Conservation (phyloP, 176 grass and related monocot genomes). For the Eremochloa ophiuroides region DNA sequence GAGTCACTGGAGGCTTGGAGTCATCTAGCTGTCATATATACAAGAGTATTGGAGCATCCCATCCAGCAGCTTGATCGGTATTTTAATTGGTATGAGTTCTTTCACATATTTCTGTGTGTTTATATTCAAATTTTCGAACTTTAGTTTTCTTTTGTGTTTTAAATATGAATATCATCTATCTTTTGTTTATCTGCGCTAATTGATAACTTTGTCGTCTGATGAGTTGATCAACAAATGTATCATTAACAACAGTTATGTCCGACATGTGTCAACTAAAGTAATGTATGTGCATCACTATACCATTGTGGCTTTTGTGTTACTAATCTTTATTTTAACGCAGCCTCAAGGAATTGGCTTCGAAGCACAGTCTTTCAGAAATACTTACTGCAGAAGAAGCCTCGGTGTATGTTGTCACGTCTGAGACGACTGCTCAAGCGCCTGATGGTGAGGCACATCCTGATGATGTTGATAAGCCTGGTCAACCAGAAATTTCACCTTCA, state of each 20-base stretch:
- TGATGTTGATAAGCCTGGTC: slow-evolving; percentile 45
- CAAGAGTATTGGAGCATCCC: slow-evolving; percentile 86
- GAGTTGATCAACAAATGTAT: not conserved
- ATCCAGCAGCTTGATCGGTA: slow-evolving; percentile 98
- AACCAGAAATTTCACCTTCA: slow-evolving; percentile 50
- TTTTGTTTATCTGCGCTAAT: not conserved
- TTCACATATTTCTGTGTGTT: not conserved
- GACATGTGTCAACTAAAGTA: not conserved
- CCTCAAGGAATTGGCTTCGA: slow-evolving; percentile 77
- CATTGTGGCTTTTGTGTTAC: not conserved
- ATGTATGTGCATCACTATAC: not conserved
- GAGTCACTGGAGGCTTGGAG: slow-evolving; percentile 96
- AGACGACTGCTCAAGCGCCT: slow-evolving; percentile 28
- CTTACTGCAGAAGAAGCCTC: slow-evolving; percentile 67
- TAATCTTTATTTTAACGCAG: slow-evolving; percentile 40
- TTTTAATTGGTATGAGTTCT: slow-evolving; percentile 74
- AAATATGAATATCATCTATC: not conserved
- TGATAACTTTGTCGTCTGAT: not conserved
- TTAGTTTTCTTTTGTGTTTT: not conserved
- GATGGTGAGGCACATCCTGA: slow-evolving; percentile 43
- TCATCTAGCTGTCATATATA: slow-evolving; percentile 88
- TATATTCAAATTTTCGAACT: not conserved
- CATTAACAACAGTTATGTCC: not conserved
- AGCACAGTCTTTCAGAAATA: slow-evolving; percentile 70
- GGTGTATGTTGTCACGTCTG: slow-evolving; percentile 30